A percentile compares a stretch with the other conserved stretches of the same genome.
Evolutionary conservation across 345 rosid genomes (phyloP).

Genomic region (Tarenaya hassleriana): DNA sequence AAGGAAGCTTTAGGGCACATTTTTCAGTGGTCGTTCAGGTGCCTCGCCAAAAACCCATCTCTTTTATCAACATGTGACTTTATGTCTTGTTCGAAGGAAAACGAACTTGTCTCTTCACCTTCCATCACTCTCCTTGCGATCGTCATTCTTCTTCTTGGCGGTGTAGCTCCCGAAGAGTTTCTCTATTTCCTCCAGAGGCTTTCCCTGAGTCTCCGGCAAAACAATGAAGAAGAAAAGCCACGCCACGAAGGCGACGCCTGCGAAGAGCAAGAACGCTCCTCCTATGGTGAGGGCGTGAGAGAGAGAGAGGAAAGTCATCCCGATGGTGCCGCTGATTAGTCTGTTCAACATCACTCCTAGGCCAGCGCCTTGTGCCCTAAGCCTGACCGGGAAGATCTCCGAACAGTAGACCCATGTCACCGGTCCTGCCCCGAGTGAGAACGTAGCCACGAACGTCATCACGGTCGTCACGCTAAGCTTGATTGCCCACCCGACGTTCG

Average conservation of each 20-base stretch:
- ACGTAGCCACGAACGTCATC: slow-evolving; percentile 36
- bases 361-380: slow-evolving; percentile 51
- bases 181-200: slow-evolving; percentile 48
- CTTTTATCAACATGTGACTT: no score
- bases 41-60: no score
- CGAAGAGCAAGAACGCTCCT: slow-evolving; percentile 41
- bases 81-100: no score
- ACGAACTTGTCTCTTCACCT: no score
- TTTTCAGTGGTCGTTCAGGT: no score
- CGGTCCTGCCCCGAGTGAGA: slow-evolving; percentile 60
- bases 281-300: slow-evolving; percentile 36
- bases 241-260: slow-evolving; percentile 36
- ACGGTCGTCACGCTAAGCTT: slow-evolving; percentile 32
- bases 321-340: slow-evolving; percentile 41
- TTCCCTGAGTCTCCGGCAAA: slow-evolving; percentile 58
- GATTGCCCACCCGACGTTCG: slow-evolving; percentile 36
- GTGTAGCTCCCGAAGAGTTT: slow-evolving; percentile 34
- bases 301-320: slow-evolving; percentile 49
- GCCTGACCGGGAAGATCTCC: slow-evolving; percentile 46
- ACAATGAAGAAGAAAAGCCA: slow-evolving; percentile 32
- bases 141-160: no score
- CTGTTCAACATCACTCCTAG: slow-evolving; percentile 47
- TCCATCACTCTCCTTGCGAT: no score
- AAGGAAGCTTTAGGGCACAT: no score
- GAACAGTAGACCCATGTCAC: slow-evolving; percentile 56